Base-by-base conservation (phyloP, 192 early-diverging fungal genomes). In the Coemansia sp. region DNA sequence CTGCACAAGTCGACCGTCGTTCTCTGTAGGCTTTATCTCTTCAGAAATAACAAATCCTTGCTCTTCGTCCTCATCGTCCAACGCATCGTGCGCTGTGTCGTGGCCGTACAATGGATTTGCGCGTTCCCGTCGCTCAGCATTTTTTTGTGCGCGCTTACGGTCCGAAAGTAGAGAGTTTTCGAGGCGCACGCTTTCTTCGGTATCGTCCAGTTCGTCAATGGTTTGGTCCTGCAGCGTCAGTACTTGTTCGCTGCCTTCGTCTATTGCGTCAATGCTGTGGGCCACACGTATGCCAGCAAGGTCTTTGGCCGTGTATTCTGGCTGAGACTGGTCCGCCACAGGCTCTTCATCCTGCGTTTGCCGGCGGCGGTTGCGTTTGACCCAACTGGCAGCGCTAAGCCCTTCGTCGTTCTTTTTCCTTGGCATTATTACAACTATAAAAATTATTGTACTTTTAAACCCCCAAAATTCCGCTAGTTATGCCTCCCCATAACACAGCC, bases 171-270 rank as follows among this genome's bases (percentile, higher is more conserved):
- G 69, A 5, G 86, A 74, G 68, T 85, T 91, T 49, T 89, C 83
- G 31, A 98, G 77, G 49, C 92, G 86, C 69, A 94, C 88, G 1
- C 81, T 87, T 14, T 87, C 87, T 7, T 62, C 60, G 2, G 15
- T 19, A 62, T 82, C 81, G 64, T 82, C 84, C 46, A 90, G 71
- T 47, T 79, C 77, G 28, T 70, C 71, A 20, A 98, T 91, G 0
- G 75, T 83, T 12, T 82, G 75, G 69, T 98, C 96, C 67, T 92
- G 91, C 15, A 98, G 72, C 1, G 94, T 94, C 60, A 98, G 82
- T 42, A 98, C 90, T 0, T 85, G 83, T 52, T 96, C 95, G 2
- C 74, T 81, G 2, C 85, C 58, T 25, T 65, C 54, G 20, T 36
- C 68, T 11, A 63, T 50, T 3, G 36, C n/a, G 4, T 22, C 36